Conservation (phyloP, 371 early-diverging fungal genomes). For the Mortierella sp. region DNA sequence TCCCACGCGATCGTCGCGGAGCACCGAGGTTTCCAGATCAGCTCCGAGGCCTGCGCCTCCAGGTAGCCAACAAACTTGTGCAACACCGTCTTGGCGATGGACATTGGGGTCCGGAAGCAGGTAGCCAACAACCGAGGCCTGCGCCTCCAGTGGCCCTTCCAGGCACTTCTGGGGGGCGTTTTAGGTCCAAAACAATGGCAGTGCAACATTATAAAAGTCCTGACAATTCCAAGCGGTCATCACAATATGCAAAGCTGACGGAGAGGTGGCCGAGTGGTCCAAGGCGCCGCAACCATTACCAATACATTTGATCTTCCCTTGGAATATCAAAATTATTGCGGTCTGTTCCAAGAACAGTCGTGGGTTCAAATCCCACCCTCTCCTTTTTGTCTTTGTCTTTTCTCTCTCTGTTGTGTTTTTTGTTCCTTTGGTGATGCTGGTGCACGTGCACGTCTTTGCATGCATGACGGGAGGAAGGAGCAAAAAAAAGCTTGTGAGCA, state of each 20-base stretch:
- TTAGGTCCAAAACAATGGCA: background rate
- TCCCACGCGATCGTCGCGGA: no score
- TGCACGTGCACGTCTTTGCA: background rate
- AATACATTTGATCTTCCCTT: background rate
- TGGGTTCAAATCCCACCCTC: conserved; percentile 25
- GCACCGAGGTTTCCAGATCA: no score
- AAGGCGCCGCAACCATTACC: conserved; percentile 14
- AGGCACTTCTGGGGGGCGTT: no score
- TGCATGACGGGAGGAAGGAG: background rate
- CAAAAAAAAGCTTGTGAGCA: background rate
- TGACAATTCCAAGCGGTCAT: background rate
- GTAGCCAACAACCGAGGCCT: no score
- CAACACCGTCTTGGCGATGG: no score
- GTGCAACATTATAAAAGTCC: background rate
- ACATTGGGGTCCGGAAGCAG: fast-evolving
- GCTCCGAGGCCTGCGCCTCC: no score
- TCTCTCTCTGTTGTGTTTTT: background rate
- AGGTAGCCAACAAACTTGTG: no score
- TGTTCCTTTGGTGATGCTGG: background rate
- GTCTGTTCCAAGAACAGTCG: conserved; percentile 21
- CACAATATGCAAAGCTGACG: background rate
- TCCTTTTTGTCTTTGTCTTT: background rate
- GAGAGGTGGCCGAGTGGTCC: conserved; percentile 26
- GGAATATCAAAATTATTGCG: background rate
- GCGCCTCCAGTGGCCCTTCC: no score